Percentiles rank a stretch among this genome's conserved stretches.
These are phyloP conservation scores for Capronia americana DNA, from an alignment of 2,329 filamentous ascomycete genomes.

Conservation along the genomic window DNA sequence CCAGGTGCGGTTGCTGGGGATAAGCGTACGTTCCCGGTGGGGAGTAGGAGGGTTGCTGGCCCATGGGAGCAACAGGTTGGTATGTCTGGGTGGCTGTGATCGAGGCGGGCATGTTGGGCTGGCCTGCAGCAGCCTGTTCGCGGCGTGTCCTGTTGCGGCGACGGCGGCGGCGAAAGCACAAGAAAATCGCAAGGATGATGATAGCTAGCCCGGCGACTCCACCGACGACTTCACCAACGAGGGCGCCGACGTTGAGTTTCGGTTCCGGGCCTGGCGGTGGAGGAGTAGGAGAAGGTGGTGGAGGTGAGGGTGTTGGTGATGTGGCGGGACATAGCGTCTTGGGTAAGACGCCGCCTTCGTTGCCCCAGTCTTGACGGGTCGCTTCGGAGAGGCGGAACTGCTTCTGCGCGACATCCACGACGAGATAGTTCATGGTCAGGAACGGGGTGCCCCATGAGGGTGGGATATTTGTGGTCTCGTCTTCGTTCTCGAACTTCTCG, in stretches of 20 bases:
- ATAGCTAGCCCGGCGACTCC: slow-evolving; percentile 21
- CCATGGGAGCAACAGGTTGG: background rate
- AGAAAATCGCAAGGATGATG: slow-evolving; percentile 13
- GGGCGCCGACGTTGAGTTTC: slow-evolving; percentile 28
- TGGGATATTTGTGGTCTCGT: background rate
- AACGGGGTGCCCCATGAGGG: slow-evolving; percentile 31
- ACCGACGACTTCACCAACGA: slow-evolving; percentile 37
- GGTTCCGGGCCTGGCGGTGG: background rate
- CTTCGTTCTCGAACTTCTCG: slow-evolving; percentile 5
- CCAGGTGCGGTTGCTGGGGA: background rate
- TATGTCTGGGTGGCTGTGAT: background rate
- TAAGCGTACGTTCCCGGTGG: background rate
- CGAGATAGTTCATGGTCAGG: slow-evolving; percentile 34
- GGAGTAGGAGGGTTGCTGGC: background rate
- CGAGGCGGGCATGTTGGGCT: too few relatives aligned
- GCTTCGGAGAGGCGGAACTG: slow-evolving; percentile 29
- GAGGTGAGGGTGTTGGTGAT: background rate
- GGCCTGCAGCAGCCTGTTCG: background rate
- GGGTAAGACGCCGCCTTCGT: slow-evolving; percentile 14
- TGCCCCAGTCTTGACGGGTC: slow-evolving; percentile 19
- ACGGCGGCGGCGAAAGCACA: slow-evolving; percentile 12
- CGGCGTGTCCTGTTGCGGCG: slow-evolving; percentile 6
- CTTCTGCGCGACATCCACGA: slow-evolving; percentile 27
- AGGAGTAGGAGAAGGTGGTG: too few relatives aligned
- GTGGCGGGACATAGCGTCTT: background rate